phyloP scores from a whole-genome alignment of 768 basidiomycete genomes.

The Pluteus cervinus region DNA sequence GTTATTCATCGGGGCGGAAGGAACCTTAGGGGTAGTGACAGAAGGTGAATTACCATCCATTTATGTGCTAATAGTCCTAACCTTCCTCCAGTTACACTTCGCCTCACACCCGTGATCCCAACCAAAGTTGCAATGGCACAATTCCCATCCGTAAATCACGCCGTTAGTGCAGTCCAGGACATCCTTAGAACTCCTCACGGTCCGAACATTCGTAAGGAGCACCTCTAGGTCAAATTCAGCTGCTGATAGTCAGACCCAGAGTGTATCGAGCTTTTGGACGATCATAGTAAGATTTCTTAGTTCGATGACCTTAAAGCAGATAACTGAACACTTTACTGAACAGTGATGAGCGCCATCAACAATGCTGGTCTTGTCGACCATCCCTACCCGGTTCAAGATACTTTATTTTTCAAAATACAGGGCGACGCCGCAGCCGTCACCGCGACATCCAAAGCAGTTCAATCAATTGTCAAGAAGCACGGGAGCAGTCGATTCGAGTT shows the following conservation, averaged over 20 bases:
- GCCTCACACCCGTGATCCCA: constrained; percentile 75
- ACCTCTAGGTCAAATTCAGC: not conserved
- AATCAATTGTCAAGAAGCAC: constrained; percentile 59
- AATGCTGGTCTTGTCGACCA: constrained; percentile 50
- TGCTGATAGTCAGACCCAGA: constrained; percentile 33
- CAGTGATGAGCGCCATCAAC: constrained; percentile 79
- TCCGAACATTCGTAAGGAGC: constrained; percentile 61
- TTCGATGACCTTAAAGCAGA: not conserved
- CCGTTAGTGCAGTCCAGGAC: constrained; percentile 78
- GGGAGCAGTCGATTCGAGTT: constrained; percentile 66
- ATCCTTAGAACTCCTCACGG: constrained; percentile 67
- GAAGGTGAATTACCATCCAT: constrained; percentile 47
- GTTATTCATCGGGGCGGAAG: constrained; percentile 86
- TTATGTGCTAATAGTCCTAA: not conserved
- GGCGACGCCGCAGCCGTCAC: constrained; percentile 58
- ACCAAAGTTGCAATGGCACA: constrained; percentile 86
- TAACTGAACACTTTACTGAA: not conserved
- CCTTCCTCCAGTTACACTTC: constrained; percentile 59
- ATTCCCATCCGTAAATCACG: constrained; percentile 73
- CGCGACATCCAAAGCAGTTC: constrained; percentile 51
- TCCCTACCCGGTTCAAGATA: constrained; percentile 67
- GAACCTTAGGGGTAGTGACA: constrained; percentile 85
- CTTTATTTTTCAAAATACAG: constrained; percentile 90
- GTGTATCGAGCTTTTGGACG: constrained; percentile 86
- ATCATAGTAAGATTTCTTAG: constrained; percentile 42